phyloP scores from a whole-genome alignment of 2,329 filamentous ascomycete genomes.

The Bipolaris bicolor region DNA sequence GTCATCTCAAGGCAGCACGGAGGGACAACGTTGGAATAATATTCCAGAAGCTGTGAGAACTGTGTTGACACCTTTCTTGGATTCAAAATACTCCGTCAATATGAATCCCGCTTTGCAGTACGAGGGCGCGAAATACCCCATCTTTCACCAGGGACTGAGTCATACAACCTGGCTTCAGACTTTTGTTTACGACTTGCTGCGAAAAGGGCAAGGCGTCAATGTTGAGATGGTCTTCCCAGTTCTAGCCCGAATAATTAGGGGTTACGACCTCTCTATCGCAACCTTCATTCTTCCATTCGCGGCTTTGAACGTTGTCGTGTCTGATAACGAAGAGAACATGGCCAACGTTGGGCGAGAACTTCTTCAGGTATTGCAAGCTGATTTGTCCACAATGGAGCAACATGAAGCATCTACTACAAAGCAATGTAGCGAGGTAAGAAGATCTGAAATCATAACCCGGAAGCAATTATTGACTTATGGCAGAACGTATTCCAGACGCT shows the following conservation, averaged over 20 bases:
- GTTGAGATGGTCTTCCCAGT: slow-evolving; percentile 80
- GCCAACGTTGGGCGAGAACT: slow-evolving; percentile 75
- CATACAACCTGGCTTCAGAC: slow-evolving; percentile 83
- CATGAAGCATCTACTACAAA: slow-evolving; percentile 76
- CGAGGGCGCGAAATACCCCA: slow-evolving; percentile 66
- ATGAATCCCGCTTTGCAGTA: slow-evolving; percentile 38
- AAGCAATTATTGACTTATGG: slow-evolving; percentile 27
- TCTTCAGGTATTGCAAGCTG: slow-evolving; percentile 72
- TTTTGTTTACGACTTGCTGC: slow-evolving; percentile 82
- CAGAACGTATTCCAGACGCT: slow-evolving; percentile 87
- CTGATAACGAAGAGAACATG: slow-evolving; percentile 69
- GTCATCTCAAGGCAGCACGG: slow-evolving; percentile 60
- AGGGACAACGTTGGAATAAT: slow-evolving; percentile 75
- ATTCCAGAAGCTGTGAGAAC: slow-evolving; percentile 80
- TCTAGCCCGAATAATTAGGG: slow-evolving; percentile 79
- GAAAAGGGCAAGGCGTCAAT: slow-evolving; percentile 75
- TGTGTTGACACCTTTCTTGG: slow-evolving; percentile 85
- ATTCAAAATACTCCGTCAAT: slow-evolving; percentile 77
- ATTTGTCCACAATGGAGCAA: slow-evolving; percentile 60
- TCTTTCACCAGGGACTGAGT: slow-evolving; percentile 71
- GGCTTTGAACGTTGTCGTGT: slow-evolving; percentile 80
- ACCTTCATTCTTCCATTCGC: slow-evolving; percentile 90
- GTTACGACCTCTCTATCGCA: slow-evolving; percentile 84
- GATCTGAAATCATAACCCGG: neutral
- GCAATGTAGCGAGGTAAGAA: slow-evolving; percentile 80